These are phyloP conservation scores for Fistulina hepatica DNA, from an alignment of 1,284 basidiomycete species.

Conservation along the genomic window DNA sequence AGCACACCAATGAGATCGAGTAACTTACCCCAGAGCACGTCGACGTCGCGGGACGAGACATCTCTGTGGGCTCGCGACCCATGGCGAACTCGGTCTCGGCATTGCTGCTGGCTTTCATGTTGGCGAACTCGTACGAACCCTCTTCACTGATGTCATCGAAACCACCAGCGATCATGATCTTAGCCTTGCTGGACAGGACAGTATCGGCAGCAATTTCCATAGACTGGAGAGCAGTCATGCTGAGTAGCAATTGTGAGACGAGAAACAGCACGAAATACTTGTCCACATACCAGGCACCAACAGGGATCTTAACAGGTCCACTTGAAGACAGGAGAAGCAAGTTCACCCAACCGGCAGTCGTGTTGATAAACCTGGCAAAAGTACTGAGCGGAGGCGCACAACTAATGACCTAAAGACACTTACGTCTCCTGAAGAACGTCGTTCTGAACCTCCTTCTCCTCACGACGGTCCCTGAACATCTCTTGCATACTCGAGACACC, in stretches of 20 bases:
- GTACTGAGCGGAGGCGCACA: constrained; percentile 12
- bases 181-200: constrained; percentile 90
- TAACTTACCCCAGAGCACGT: constrained; percentile 78
- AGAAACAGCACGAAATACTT: background rate
- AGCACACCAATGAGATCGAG: constrained; percentile 32
- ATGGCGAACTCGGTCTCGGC: constrained; percentile 95
- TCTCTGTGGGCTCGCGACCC: constrained; percentile 96
- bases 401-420: constrained; percentile 23
- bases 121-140: constrained; percentile 94
- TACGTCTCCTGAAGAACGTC: constrained; percentile 97
- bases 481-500: constrained; percentile 80
- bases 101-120: constrained; percentile 99
- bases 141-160: constrained; percentile 98
- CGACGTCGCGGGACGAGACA: constrained; percentile 95
- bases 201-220: constrained; percentile 97
- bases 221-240: constrained; percentile 94
- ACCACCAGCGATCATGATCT: constrained; percentile 98
- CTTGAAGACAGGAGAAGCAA: constrained; percentile 87
- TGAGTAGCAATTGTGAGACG: constrained; percentile 20
- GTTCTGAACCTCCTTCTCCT: constrained; percentile 96
- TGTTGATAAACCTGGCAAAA: constrained; percentile 85
- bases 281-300: constrained; percentile 80
- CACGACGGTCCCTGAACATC: constrained; percentile 98
- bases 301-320: constrained; percentile 97
- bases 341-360: constrained; percentile 97